A percentile compares a stretch with the other conserved stretches of the same genome.
Evolutionary conservation across 1,139 yeast genomes (phyloP).

Genomic region (Sugiyamaella novakii): DNA sequence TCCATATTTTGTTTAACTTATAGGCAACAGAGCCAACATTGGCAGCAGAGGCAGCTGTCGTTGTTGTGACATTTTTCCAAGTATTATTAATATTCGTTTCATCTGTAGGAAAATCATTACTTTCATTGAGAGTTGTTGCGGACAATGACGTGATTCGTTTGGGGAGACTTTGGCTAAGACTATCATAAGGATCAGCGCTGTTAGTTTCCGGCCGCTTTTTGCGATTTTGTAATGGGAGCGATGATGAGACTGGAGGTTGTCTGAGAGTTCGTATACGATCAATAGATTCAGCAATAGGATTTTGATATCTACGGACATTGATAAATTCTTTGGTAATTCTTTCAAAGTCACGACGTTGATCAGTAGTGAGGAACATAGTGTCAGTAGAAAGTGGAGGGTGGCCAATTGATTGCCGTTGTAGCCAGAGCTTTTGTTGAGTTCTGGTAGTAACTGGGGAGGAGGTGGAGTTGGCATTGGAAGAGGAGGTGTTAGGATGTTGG

Average conservation of each 20-base stretch:
- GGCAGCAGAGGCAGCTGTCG: conserved; percentile 27
- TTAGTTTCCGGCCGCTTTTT: conserved; percentile 8
- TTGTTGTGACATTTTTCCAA: conserved; percentile 23
- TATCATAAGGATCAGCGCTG: conserved; percentile 22
- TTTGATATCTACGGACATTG: conserved; percentile 65
- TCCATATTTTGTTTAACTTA: conserved; percentile 29
- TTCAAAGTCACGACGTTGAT: conserved; percentile 73
- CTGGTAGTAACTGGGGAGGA: conserved; percentile 51
- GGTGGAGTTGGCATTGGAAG: neutral
- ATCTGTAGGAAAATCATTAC: conserved; percentile 8
- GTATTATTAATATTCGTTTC: neutral
- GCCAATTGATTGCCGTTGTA: conserved; percentile 70
- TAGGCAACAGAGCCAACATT: conserved; percentile 27
- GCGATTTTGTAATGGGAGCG: conserved; percentile 6
- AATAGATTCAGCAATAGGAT: conserved; percentile 68
- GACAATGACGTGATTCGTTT: conserved; percentile 30
- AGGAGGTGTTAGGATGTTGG: neutral
- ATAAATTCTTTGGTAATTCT: conserved; percentile 72
- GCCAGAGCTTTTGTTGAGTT: conserved; percentile 81
- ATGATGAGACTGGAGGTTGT: conserved; percentile 10
- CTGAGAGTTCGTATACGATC: conserved; percentile 43
- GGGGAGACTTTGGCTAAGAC: conserved; percentile 32
- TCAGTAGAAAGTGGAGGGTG: conserved; percentile 35
- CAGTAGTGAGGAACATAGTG: conserved; percentile 36
- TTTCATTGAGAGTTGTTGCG: conserved; percentile 27